These are phyloP conservation scores for Cucurbita ficifolia DNA, from an alignment of 306 rosid genomes.

Conservation along the genomic window DNA sequence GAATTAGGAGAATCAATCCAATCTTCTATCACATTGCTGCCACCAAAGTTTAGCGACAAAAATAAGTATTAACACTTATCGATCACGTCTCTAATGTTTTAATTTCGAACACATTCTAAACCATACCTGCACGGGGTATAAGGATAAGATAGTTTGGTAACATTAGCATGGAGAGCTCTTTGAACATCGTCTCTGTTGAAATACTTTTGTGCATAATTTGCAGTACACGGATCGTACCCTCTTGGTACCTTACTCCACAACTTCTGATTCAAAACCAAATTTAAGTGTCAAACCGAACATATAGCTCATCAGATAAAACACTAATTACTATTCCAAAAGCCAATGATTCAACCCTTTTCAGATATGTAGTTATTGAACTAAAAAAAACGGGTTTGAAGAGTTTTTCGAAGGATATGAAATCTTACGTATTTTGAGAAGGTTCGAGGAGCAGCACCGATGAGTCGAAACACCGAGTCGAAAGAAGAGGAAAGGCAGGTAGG, in stretches of 20 bases:
- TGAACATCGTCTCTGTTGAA: constrained; percentile 49
- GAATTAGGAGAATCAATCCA: constrained; percentile 45
- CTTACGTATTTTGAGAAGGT: constrained; percentile 36
- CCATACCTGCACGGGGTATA: constrained; percentile 41
- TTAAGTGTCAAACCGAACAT: too few relatives aligned
- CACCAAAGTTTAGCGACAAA: too few relatives aligned
- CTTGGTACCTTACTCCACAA: constrained; percentile 33
- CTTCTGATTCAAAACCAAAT: constrained; percentile 13
- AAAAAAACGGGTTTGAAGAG: background rate
- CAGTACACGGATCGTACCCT: constrained; percentile 53
- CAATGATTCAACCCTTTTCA: too few relatives aligned
- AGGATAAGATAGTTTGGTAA: constrained; percentile 36
- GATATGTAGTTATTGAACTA: background rate
- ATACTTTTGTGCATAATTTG: constrained; percentile 20
- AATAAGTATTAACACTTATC: too few relatives aligned
- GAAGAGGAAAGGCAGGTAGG: constrained; percentile 23
- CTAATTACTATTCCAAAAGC: too few relatives aligned
- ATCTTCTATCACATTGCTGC: constrained; percentile 22
- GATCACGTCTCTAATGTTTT: too few relatives aligned
- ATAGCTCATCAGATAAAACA: too few relatives aligned
- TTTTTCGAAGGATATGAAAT: background rate
- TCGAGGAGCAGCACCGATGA: constrained; percentile 19
- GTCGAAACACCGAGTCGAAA: background rate
- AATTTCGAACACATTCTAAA: too few relatives aligned
- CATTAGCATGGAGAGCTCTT: constrained; percentile 48